Evolutionary conservation across 768 basidiomycete genomes (phyloP).

Genomic region (Gymnopilus junonius): DNA sequence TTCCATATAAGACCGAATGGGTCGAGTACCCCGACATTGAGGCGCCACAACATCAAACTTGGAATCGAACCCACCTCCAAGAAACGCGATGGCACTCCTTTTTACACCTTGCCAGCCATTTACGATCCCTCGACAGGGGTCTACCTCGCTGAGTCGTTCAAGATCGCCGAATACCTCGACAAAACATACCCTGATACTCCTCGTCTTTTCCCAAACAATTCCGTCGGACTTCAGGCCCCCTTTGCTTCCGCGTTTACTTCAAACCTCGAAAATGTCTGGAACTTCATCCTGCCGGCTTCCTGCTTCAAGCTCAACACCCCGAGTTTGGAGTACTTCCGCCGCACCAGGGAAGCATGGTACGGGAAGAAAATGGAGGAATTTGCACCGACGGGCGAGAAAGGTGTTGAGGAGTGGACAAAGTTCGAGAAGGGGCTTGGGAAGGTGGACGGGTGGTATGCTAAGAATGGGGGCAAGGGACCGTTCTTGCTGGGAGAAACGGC

Average conservation of each 20-base stretch:
- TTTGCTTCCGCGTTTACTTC: constrained; percentile 13
- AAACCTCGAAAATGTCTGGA: constrained; percentile 7
- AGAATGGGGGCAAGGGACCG: constrained; percentile 11
- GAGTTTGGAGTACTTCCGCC: constrained; percentile 13
- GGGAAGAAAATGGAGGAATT: constrained; percentile 17
- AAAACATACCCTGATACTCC: constrained; percentile 43
- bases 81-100: constrained; percentile 35
- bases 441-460: constrained; percentile 13
- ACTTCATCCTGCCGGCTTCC: not conserved
- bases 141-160: constrained; percentile 42
- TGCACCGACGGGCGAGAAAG: constrained; percentile 12
- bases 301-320: constrained; percentile 11
- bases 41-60: too few species aligned
- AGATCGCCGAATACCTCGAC: constrained; percentile 55
- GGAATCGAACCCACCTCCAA: constrained; percentile 36
- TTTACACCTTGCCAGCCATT: constrained; percentile 53
- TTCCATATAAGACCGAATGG: constrained; percentile 42
- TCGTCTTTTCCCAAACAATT: not conserved
- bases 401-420: constrained; percentile 10
- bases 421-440: constrained; percentile 9
- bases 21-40: constrained; percentile 54
- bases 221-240: constrained; percentile 18
- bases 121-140: constrained; percentile 44
- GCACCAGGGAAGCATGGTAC: constrained; percentile 13
- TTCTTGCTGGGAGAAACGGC: constrained; percentile 6